Evolutionary conservation across 2,329 filamentous ascomycete species (phyloP).

Genomic region (Paraconiothyrium sp.): DNA sequence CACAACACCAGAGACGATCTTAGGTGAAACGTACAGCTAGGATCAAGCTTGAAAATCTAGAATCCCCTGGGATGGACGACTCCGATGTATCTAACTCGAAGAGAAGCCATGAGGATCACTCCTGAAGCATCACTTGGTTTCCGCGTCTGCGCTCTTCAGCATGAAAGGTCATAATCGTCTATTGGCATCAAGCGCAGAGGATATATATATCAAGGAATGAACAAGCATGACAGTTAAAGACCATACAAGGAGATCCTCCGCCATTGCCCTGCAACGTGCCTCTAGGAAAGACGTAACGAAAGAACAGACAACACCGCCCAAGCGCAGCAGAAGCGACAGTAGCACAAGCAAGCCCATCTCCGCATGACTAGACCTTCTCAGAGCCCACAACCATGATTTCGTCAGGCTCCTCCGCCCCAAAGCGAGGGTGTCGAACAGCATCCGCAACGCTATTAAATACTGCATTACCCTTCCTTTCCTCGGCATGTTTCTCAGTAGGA

Average conservation of each 20-base stretch:
- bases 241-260: conserved; percentile 8
- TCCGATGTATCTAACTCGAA: too few relatives aligned
- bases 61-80: too few relatives aligned
- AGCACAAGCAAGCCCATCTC: neutral
- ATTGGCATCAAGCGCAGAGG: neutral
- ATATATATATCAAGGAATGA: neutral
- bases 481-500: neutral
- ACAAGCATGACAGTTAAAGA: neutral
- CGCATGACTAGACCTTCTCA: conserved; percentile 20
- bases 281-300: conserved; percentile 8
- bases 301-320: neutral
- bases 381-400: conserved; percentile 18
- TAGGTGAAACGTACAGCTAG: too few relatives aligned
- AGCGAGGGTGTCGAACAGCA: conserved; percentile 16
- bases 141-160: too few relatives aligned
- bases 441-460: conserved; percentile 27
- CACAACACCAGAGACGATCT: too few relatives aligned
- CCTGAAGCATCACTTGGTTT: too few relatives aligned
- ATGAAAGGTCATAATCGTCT: too few relatives aligned
- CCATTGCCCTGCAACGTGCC: conserved; percentile 10
- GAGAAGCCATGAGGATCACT: too few relatives aligned
- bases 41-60: too few relatives aligned
- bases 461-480: conserved; percentile 18
- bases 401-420: neutral
- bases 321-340: conserved; percentile 6